A percentile compares a stretch with the other conserved stretches of the same genome.
phyloP scores from a whole-genome alignment of 192 early-diverging fungal species.

The Rhizoclosmatium sp. region DNA sequence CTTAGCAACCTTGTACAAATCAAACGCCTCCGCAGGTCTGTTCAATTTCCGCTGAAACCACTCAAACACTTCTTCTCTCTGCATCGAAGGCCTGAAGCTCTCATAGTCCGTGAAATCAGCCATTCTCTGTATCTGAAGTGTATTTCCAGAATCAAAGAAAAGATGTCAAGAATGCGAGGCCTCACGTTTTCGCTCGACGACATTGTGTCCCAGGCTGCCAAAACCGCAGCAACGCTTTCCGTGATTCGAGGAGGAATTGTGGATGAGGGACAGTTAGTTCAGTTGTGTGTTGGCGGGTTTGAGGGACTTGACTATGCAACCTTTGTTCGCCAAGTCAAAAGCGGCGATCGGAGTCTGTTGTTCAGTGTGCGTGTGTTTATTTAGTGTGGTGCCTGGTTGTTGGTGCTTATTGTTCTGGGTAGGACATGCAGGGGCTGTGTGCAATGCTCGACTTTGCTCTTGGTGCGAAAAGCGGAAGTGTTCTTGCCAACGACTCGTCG shows the following conservation, averaged over 20 bases:
- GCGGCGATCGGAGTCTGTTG: neutral
- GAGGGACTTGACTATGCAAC: neutral
- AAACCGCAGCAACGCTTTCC: neutral
- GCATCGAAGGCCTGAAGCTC: conserved; percentile 54
- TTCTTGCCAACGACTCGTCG: neutral
- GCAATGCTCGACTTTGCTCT: conserved; percentile 20
- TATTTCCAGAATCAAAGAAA: neutral
- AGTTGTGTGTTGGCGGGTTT: neutral
- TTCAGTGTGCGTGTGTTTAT: neutral
- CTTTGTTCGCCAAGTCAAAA: neutral
- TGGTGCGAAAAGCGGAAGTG: neutral
- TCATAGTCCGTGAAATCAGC: conserved; percentile 49
- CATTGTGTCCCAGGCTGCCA: conserved; percentile 5
- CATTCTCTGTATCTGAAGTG: conserved; percentile 22
- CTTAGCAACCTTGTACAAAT: conserved; percentile 64
- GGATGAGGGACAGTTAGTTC: neutral
- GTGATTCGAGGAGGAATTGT: neutral
- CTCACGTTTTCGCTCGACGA: neutral
- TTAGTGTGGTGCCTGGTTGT: neutral
- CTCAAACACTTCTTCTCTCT: conserved; percentile 54
- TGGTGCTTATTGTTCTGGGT: neutral
- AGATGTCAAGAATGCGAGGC: neutral
- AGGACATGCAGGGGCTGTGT: conserved; percentile 22
- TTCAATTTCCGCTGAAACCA: conserved; percentile 63
- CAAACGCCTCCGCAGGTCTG: conserved; percentile 57